Percentiles rank a stretch among this genome's conserved stretches.
phyloP scores from a whole-genome alignment of 108 stramenopile genomes.

The Nannochloropsis granulata region DNA sequence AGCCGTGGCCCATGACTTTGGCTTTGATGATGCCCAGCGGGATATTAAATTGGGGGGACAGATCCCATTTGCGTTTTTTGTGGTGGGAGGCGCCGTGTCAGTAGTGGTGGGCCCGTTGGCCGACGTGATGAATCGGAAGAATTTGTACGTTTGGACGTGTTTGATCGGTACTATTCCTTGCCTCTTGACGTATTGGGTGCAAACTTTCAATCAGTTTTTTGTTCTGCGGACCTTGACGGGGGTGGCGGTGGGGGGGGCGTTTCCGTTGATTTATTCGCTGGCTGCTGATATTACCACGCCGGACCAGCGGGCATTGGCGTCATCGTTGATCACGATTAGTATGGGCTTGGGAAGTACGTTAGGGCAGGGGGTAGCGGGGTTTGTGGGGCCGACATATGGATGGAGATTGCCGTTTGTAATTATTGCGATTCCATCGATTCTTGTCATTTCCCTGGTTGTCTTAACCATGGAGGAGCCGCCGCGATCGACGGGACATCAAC shows the following conservation, averaged over 20 bases:
- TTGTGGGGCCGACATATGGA: conserved; percentile 19
- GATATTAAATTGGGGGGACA: conserved; percentile 20
- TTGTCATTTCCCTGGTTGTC: not conserved
- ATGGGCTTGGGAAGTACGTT: conserved; percentile 13
- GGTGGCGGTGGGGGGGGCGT: conserved; percentile 30
- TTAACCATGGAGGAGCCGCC: not conserved
- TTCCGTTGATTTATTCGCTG: conserved; percentile 27
- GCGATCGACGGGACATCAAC: not conserved
- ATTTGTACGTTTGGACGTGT: conserved; percentile 14
- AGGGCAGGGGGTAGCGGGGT: conserved; percentile 20
- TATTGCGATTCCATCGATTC: not conserved
- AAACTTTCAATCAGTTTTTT: conserved; percentile 20
- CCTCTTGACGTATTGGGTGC: conserved; percentile 11
- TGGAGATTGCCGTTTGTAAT: conserved; percentile 27
- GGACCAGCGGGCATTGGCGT: conserved; percentile 13
- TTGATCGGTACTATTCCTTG: conserved; percentile 16
- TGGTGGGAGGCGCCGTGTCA: conserved; percentile 26
- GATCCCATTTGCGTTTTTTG: conserved; percentile 29
- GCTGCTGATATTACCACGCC: conserved; percentile 17
- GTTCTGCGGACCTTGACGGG: conserved; percentile 29
- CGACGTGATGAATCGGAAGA: conserved; percentile 19
- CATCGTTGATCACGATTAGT: conserved; percentile 17
- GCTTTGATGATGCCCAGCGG: conserved; percentile 21
- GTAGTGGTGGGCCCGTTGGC: conserved; percentile 25
- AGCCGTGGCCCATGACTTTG: conserved; percentile 24